Evolutionary conservation across 176 grass and related monocot genomes (phyloP).

Genomic region (Oryza glumipatula): DNA sequence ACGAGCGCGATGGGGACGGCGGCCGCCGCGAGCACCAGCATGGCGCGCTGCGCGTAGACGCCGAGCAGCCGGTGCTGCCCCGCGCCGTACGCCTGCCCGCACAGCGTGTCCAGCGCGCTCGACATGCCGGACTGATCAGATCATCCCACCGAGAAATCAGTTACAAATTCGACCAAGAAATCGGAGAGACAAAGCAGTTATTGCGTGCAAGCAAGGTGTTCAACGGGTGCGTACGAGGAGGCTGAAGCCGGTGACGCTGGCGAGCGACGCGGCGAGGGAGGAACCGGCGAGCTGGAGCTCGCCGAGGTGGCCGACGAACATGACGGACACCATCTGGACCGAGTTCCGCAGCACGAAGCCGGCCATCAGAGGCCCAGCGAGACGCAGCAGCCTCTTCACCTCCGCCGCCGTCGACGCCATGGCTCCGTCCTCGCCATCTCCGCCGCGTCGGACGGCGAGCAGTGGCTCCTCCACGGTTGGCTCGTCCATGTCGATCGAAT

Average conservation of each 20-base stretch:
- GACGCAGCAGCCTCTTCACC: constrained; percentile 32
- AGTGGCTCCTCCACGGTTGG: too few relatives aligned
- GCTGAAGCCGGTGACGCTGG: constrained; percentile 57
- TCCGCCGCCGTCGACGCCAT: neutral
- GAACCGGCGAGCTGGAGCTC: constrained; percentile 48
- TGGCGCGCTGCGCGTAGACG: constrained; percentile 35
- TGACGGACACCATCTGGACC: constrained; percentile 55
- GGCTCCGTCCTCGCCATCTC: too few relatives aligned
- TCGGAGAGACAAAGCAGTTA: too few relatives aligned
- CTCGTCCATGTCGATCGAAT: too few relatives aligned
- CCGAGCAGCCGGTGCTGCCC: constrained; percentile 43
- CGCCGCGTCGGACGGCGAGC: too few relatives aligned
- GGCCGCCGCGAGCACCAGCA: constrained; percentile 40
- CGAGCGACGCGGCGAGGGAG: constrained; percentile 53
- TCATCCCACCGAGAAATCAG: too few relatives aligned
- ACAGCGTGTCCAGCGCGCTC: constrained; percentile 49
- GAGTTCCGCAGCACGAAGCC: constrained; percentile 50
- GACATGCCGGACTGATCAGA: constrained; percentile 21
- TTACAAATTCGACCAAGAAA: too few relatives aligned
- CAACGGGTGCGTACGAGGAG: constrained; percentile 30
- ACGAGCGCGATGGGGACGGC: constrained; percentile 42
- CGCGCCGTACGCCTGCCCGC: constrained; percentile 70
- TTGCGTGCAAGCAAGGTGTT: too few relatives aligned
- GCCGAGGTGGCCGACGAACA: constrained; percentile 66
- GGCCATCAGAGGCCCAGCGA: constrained; percentile 49